phyloP scores from a whole-genome alignment of 2,329 filamentous ascomycete species.

The Hypoxylon sp. region DNA sequence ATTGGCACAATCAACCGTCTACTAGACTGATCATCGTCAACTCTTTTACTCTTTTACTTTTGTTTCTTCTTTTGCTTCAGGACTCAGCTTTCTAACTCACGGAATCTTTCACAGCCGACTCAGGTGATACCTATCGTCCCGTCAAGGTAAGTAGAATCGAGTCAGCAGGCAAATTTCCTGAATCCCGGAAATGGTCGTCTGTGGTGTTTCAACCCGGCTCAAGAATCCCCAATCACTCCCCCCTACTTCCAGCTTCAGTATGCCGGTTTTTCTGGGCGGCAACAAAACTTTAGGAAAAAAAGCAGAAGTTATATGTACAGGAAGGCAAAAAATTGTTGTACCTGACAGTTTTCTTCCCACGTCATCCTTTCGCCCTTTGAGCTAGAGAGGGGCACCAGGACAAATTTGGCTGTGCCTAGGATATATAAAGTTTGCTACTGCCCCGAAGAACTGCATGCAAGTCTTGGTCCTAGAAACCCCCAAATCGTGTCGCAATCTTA shows the following conservation, averaged over 20 bases:
- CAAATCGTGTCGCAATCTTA: conserved; percentile 1
- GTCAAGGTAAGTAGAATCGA: conserved; percentile 45
- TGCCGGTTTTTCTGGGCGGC: conserved; percentile 20
- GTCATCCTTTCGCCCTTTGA: conserved; percentile 31
- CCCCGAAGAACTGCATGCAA: conserved; percentile 18
- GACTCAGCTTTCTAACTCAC: conserved; percentile 51
- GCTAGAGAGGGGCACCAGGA: conserved; percentile 26
- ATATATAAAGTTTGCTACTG: conserved; percentile 33
- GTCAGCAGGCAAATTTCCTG: conserved; percentile 22
- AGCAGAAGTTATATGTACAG: conserved; percentile 7
- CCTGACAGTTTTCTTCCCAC: conserved; percentile 16
- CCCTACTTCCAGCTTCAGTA: conserved; percentile 8
- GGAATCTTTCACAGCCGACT: conserved; percentile 60
- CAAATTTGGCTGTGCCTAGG: conserved; percentile 19
- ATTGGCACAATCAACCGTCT: conserved; percentile 31
- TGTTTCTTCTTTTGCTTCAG: conserved; percentile 40
- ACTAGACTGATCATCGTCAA: conserved; percentile 32
- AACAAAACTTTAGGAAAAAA: conserved; percentile 29
- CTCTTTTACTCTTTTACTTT: conserved; percentile 36
- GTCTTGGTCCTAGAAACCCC: conserved; percentile 6
- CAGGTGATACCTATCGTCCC: conserved; percentile 68
- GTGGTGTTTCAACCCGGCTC: conserved; percentile 4
- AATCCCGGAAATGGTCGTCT: neutral
- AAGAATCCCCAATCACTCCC: conserved; percentile 3
- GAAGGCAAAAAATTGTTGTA: neutral